Base-by-base conservation (phyloP, 129 eudicot species). In the Solidago caesia region DNA sequence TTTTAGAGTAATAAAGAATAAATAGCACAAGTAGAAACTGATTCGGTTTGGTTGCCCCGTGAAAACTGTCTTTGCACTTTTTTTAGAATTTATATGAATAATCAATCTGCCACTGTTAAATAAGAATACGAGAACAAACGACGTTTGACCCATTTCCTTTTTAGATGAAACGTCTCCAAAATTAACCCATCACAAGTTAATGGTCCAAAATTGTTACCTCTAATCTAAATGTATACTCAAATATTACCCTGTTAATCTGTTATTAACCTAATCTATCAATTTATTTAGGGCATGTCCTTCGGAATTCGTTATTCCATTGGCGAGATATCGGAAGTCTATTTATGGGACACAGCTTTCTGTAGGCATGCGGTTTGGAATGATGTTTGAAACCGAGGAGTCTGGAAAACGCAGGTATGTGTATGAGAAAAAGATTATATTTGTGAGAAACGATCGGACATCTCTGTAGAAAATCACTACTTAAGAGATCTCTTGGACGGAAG, bases 331-430 rank as follows among this genome's bases (percentile, higher is more conserved):
- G 66, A 95, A 95, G 80, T 76, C 95, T 21, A 84, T 95, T 0
- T 87, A 80, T 13, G 87, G 95, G 44, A 85, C 92, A n/a, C 99
- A 95, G 44, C 87, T 95, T 65, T 91, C 99, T 1, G 86, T 79
- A 47, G 99, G 99, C 14, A 95, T 95, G 99, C 83, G 99, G 79
- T 95, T 95, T 65, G 99, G 97, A 44, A 95, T 95, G 97, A 95
- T 95, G 99, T 95, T 95, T 80, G 99, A 95, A 82, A 91, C 99
- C 1, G 97, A 95, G 78, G 99, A 95, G 65, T 95, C 99, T 2
- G 87, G 90, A 70, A 95, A 95, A 81, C 89, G 97, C 87, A 91
- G 99, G 99, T 91, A 70, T 16, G 56, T 25, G 26, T 61, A 49
- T 52, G 16, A 25, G 21, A 7, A 33, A 33, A 33, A 33, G 3